Evolutionary conservation across 345 rosid genomes (phyloP).

Genomic region (Carallia pectinifolia): DNA sequence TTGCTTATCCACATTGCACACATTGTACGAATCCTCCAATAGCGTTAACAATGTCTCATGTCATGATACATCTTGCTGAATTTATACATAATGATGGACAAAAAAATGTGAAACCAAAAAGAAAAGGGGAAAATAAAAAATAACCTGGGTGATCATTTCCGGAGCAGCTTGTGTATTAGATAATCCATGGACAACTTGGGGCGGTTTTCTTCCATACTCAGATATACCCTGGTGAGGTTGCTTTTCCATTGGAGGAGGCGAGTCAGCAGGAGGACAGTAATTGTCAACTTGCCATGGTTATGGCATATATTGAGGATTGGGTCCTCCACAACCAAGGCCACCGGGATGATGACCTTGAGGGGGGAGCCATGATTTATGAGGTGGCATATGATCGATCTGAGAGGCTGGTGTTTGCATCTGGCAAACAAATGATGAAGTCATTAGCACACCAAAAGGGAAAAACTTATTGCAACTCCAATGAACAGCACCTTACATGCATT

Average conservation of each 20-base stretch:
- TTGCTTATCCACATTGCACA: no score
- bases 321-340: conserved; percentile 73
- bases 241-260: conserved; percentile 85
- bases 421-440: conserved; percentile 13
- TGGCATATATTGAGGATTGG: conserved; percentile 76
- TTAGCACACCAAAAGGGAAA: neutral
- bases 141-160: conserved; percentile 93
- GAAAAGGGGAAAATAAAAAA: neutral
- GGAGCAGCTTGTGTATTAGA: conserved; percentile 64
- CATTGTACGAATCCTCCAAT: no score
- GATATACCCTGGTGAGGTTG: conserved; percentile 97
- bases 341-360: conserved; percentile 78
- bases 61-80: neutral
- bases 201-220: conserved; percentile 93
- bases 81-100: neutral
- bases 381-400: conserved; percentile 83
- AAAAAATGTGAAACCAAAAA: neutral
- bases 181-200: conserved; percentile 65
- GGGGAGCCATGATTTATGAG: conserved; percentile 88
- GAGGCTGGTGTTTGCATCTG: conserved; percentile 88
- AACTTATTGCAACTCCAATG: neutral
- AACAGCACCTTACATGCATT: conserved; percentile 56
- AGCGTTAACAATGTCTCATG: neutral
- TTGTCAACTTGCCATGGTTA: conserved; percentile 77
- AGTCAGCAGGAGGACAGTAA: conserved; percentile 78